Conservation (phyloP, 1,284 basidiomycete genomes). For the Trametes hirsuta region DNA sequence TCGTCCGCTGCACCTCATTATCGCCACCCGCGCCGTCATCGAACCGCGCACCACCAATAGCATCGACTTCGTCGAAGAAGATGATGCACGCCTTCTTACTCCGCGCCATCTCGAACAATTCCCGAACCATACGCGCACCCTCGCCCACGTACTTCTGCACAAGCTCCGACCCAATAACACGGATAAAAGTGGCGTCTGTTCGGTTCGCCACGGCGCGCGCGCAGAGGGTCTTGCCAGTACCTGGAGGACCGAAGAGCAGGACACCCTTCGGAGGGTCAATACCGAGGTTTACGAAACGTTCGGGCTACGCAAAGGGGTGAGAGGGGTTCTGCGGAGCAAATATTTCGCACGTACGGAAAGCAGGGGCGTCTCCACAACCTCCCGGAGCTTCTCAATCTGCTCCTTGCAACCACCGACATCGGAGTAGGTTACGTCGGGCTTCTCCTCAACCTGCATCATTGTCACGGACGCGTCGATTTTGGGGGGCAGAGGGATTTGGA, state of each 20-base stretch:
- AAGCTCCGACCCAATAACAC: slow-evolving; percentile 97
- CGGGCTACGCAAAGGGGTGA: slow-evolving; percentile 63
- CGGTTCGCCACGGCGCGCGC: slow-evolving; percentile 98
- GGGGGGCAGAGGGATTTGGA: slow-evolving; percentile 99
- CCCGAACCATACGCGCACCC: slow-evolving; percentile 98
- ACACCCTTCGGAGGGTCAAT: slow-evolving; percentile 99
- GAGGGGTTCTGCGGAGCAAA: too few species aligned
- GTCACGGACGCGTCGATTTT: slow-evolving; percentile 99
- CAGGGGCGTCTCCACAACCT: slow-evolving; percentile 98
- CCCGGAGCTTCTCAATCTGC: slow-evolving; percentile 98
- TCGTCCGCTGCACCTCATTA: slow-evolving; percentile 99
- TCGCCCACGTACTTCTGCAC: slow-evolving; percentile 99
- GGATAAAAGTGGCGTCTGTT: slow-evolving; percentile 99
- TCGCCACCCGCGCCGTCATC: slow-evolving; percentile 99
- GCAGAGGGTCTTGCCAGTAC: slow-evolving; percentile 98
- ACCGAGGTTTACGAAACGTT: slow-evolving; percentile 96
- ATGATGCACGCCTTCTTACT: slow-evolving; percentile 99
- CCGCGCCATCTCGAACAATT: slow-evolving; percentile 98
- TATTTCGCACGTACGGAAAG: slow-evolving; percentile 50
- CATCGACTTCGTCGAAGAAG: slow-evolving; percentile 99
- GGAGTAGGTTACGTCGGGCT: slow-evolving; percentile 98
- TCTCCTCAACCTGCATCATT: slow-evolving; percentile 99
- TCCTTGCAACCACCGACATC: slow-evolving; percentile 99
- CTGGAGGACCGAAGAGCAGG: slow-evolving; percentile 94
- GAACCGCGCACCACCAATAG: slow-evolving; percentile 98